Percentiles rank a stretch among this genome's conserved stretches.
Evolutionary conservation across 1,139 yeast genomes (phyloP).

Genomic region (Pichia sp.): DNA sequence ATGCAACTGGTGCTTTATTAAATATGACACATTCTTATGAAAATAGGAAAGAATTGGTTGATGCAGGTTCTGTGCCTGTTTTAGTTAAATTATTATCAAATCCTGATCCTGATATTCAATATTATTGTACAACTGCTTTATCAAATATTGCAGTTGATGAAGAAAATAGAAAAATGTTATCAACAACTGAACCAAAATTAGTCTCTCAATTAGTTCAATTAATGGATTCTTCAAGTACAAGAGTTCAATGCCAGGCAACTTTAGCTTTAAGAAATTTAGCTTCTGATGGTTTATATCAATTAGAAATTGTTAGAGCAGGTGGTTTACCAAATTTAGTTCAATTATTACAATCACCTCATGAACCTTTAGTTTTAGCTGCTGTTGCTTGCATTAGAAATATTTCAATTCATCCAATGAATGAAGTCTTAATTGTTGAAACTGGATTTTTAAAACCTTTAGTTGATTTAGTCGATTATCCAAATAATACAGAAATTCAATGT

Average conservation of each 20-base stretch:
- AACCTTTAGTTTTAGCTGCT: slow-evolving; percentile 89
- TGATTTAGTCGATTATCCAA: slow-evolving; percentile 72
- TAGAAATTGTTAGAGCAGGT: slow-evolving; percentile 91
- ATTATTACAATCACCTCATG: slow-evolving; percentile 81
- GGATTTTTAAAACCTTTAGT: slow-evolving; percentile 92
- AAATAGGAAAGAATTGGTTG: slow-evolving; percentile 92
- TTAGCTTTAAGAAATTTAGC: slow-evolving; percentile 93
- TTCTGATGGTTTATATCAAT: slow-evolving; percentile 86
- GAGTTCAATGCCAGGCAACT: slow-evolving; percentile 98
- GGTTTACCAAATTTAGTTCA: slow-evolving; percentile 91
- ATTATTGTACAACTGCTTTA: slow-evolving; percentile 95
- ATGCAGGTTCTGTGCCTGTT: slow-evolving; percentile 98
- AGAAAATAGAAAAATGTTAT: slow-evolving; percentile 75
- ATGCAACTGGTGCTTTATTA: slow-evolving; percentile 94
- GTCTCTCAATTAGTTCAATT: slow-evolving; percentile 81
- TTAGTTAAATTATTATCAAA: slow-evolving; percentile 82
- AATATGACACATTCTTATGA: slow-evolving; percentile 98
- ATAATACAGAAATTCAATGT: slow-evolving; percentile 94
- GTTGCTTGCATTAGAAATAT: slow-evolving; percentile 97
- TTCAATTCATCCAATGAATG: slow-evolving; percentile 93
- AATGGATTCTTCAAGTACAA: slow-evolving; percentile 85
- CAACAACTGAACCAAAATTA: slow-evolving; percentile 91
- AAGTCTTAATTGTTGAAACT: slow-evolving; percentile 90
- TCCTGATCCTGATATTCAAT: slow-evolving; percentile 93
- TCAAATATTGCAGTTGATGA: slow-evolving; percentile 97